Conservation (phyloP, 768 basidiomycete genomes). For the Kwoniella bestiolae region DNA sequence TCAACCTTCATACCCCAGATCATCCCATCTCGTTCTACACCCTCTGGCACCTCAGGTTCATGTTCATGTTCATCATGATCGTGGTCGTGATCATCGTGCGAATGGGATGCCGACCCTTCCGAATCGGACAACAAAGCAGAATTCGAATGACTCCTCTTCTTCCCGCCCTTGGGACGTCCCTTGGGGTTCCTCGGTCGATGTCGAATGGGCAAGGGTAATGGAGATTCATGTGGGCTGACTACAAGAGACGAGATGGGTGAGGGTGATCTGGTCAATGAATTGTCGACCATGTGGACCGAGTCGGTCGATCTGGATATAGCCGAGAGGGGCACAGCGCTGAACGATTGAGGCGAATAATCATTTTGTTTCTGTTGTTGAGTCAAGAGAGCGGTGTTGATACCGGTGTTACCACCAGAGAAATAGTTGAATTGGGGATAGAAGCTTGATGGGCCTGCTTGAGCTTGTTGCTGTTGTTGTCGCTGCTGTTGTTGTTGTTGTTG, state of each 20-base stretch:
- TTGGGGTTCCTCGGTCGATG: constrained; percentile 4
- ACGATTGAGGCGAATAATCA: constrained; percentile 9
- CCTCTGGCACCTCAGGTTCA: constrained; percentile 49
- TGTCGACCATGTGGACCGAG: constrained; percentile 29
- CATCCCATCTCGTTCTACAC: constrained; percentile 55
- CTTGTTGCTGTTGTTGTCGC: constrained; percentile 20
- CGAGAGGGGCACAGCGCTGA: neutral
- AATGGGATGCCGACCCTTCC: constrained; percentile 18
- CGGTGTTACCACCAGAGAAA: constrained; percentile 13
- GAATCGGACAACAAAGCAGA: constrained; percentile 13
- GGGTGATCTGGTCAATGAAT: constrained; percentile 24
- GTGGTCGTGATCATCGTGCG: constrained; percentile 20
- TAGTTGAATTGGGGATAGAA: constrained; percentile 26
- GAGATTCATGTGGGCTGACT: constrained; percentile 32
- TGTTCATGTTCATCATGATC: constrained; percentile 37
- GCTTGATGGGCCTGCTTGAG: constrained; percentile 27
- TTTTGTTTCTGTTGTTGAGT: constrained; percentile 5
- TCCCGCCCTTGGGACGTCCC: constrained; percentile 9
- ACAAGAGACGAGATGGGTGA: constrained; percentile 21
- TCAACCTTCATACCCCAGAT: constrained; percentile 58
- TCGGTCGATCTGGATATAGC: constrained; percentile 8
- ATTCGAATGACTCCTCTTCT: constrained; percentile 22
- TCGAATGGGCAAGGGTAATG: constrained; percentile 9
- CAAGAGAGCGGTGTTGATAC: constrained; percentile 22
- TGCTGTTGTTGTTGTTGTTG: constrained; percentile 15